phyloP scores from a whole-genome alignment of 2,329 filamentous ascomycete genomes.

The Sporothrix phasma region DNA sequence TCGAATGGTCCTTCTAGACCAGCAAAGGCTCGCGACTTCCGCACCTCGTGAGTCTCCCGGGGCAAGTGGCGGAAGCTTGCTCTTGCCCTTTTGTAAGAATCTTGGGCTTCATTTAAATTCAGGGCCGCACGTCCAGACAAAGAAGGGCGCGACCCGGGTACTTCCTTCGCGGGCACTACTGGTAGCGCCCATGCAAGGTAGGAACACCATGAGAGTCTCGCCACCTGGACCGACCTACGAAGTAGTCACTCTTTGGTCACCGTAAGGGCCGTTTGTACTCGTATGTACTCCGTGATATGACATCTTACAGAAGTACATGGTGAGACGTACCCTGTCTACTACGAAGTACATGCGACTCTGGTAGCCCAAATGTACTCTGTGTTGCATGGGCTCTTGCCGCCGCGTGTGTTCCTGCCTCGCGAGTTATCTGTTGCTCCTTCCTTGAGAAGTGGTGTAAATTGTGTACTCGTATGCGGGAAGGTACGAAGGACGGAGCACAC shows the following conservation, averaged over 20 bases:
- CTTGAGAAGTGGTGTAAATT: too few species aligned
- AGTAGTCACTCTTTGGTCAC: too few species aligned
- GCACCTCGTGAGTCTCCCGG: not conserved
- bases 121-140: not conserved
- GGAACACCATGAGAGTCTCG: not conserved
- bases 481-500: not conserved
- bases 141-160: slow-evolving; percentile 11
- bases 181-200: slow-evolving; percentile 6
- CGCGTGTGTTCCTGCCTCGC: not conserved
- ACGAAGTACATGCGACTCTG: too few species aligned
- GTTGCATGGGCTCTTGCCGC: not conserved
- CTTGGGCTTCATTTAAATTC: too few species aligned
- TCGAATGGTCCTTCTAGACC: not conserved
- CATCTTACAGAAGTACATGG: not conserved
- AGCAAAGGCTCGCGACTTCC: slow-evolving; percentile 11
- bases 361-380: too few species aligned
- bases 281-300: not conserved
- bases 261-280: too few species aligned
- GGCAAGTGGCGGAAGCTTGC: not conserved
- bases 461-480: not conserved
- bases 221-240: too few species aligned
- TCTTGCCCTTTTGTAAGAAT: not conserved
- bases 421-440: not conserved
- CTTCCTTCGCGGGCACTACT: slow-evolving; percentile 13
- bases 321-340: not conserved